Evolutionary conservation across 1,284 basidiomycete species (phyloP).

Genomic region (Rhodotorula glutinis): DNA sequence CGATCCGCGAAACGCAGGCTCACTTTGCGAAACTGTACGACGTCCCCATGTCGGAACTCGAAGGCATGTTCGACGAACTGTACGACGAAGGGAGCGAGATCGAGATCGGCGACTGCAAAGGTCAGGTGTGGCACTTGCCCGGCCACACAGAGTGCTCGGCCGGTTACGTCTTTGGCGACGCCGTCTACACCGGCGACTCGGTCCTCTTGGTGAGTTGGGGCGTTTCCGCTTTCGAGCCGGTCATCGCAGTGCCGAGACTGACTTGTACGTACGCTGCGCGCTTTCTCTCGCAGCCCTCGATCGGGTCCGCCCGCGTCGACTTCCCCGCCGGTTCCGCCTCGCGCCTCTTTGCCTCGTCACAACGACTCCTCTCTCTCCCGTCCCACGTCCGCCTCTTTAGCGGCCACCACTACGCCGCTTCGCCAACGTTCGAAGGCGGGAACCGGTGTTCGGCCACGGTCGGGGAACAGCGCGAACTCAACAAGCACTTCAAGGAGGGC

Average conservation of each 20-base stretch:
- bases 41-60: conserved; percentile 28
- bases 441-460: conserved; percentile 44
- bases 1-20: conserved; percentile 38
- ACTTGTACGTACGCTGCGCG: too few species aligned
- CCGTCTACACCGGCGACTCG: conserved; percentile 44
- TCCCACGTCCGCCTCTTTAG: conserved; percentile 41
- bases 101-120: conserved; percentile 34
- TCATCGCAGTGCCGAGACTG: too few species aligned
- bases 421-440: conserved; percentile 9
- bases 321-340: conserved; percentile 44
- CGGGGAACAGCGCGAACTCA: conserved; percentile 38
- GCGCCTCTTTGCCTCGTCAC: conserved; percentile 38
- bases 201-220: conserved; percentile 39
- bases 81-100: conserved; percentile 41
- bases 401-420: conserved; percentile 41
- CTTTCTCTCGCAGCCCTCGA: conserved; percentile 43
- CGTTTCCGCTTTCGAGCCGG: not conserved
- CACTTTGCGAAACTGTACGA: conserved; percentile 40
- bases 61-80: conserved; percentile 41
- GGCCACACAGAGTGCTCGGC: conserved; percentile 43
- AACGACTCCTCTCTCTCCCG: conserved; percentile 42
- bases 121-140: conserved; percentile 40
- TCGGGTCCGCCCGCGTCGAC: conserved; percentile 45
- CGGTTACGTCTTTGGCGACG: conserved; percentile 36
- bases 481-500: conserved; percentile 42